Percentiles rank a stretch among this genome's conserved stretches.
Conservation (phyloP, 495 filamentous ascomycete genomes). For the Podospora conica region DNA sequence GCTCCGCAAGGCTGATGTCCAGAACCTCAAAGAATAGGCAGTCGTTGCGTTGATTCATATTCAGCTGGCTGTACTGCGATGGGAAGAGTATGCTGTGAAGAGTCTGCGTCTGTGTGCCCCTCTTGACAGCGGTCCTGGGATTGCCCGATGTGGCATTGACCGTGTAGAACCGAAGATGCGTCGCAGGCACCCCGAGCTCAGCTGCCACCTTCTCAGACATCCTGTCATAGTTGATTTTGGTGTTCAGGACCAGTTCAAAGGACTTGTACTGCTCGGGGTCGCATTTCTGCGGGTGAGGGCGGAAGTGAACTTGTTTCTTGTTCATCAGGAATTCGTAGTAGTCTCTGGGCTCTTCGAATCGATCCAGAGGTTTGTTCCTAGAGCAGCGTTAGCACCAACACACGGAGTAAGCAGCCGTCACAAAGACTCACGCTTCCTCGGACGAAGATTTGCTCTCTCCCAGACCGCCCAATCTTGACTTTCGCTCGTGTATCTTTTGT, state of each 20-base stretch:
- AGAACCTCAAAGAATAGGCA: slow-evolving; percentile 84
- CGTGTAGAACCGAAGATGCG: slow-evolving; percentile 84
- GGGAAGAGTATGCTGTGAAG: slow-evolving; percentile 67
- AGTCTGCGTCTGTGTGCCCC: slow-evolving; percentile 50
- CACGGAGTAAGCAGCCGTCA: slow-evolving; percentile 20
- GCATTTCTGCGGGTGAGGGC: slow-evolving; percentile 48
- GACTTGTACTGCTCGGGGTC: slow-evolving; percentile 44
- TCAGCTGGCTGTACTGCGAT: slow-evolving; percentile 43
- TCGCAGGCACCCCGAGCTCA: slow-evolving; percentile 56
- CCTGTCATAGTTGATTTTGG: slow-evolving; percentile 86
- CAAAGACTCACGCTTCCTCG: slow-evolving; percentile 26
- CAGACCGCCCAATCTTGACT: slow-evolving; percentile 27
- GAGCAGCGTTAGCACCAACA: slow-evolving; percentile 3
- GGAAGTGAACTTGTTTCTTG: slow-evolving; percentile 65
- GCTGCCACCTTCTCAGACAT: slow-evolving; percentile 73
- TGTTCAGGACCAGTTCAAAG: slow-evolving; percentile 70
- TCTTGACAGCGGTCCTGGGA: slow-evolving; percentile 69
- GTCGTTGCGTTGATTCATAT: slow-evolving; percentile 63
- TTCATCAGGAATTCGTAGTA: slow-evolving; percentile 92
- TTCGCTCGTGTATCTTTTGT: slow-evolving; percentile 55
- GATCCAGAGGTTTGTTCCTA: slow-evolving; percentile 30
- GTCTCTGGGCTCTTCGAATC: slow-evolving; percentile 60
- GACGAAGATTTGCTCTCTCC: slow-evolving; percentile 22
- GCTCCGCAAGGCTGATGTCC: slow-evolving; percentile 86
- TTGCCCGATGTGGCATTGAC: slow-evolving; percentile 68